Base-by-base conservation (phyloP, 495 filamentous ascomycete genomes). In the Evernia prunastri region DNA sequence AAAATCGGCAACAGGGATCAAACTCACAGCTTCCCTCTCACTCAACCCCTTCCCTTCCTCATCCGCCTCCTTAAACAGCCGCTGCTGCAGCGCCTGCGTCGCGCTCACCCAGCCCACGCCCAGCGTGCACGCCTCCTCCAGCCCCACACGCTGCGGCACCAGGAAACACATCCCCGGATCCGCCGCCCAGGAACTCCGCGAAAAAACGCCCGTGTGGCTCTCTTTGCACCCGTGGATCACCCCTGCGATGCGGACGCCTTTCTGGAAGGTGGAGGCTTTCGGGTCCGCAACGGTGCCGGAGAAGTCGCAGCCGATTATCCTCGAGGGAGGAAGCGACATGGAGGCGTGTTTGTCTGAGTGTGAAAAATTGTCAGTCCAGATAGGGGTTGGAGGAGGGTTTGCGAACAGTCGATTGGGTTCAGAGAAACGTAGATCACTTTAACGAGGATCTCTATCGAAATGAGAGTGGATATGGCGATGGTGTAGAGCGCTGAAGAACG, bases 261-360 rank as follows among this genome's bases (percentile, higher is more conserved):
- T 37, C 6, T 31, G 56, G 27, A 58, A 58, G 36, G 29, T 4
- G 10, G 36, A 37, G 36, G 49, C n/a, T 6, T 6, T 6, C 6
- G 29, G 7, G 29, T 23, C 29, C 6, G n/a, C 49, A 17, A 58
- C 56, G 56, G 29, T 58, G 56, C 56, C 56, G 29, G 56, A 58
- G 29, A 58, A 58, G 29, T 58, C 56, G 56, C 56, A 58, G 29
- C 56, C 56, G 25, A 58, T 31, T 9, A 58, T 25, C 17, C 31
- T 58, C 56, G 56, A 58, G n/a, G 56, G 56, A 4, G 56, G 56
- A 7, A 58, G 20, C 4, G 56, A 29, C 56, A 58, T 58, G 18
- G 56, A 23, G 56, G 56, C 56, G 36, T 58, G 56, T 17, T 58
- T 58, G 29, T 58, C 56, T 58, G 15, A n/a, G n/a, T n/a, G n/a